Evolutionary conservation across 2,329 filamentous ascomycete genomes (phyloP).

Genomic region (Macrophomina tecta): DNA sequence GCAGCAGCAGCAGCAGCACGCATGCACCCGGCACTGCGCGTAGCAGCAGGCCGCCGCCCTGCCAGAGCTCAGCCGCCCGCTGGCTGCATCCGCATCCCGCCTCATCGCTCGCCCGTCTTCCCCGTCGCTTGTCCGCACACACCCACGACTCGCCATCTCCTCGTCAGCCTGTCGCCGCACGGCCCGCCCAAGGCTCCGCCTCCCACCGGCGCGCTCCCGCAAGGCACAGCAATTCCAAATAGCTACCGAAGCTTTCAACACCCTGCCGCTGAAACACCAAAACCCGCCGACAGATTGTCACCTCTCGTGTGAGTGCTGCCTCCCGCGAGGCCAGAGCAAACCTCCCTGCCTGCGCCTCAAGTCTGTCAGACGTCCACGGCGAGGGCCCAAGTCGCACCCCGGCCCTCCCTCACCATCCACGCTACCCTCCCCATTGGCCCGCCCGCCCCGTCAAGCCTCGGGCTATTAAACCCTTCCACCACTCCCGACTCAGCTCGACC

Average conservation of each 20-base stretch:
- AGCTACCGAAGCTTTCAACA: constrained; percentile 9
- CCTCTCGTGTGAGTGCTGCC: constrained; percentile 2
- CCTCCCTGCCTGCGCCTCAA: constrained; percentile 25
- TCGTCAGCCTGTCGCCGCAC: constrained; percentile 3
- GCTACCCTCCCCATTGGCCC: constrained; percentile 23
- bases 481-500: constrained; percentile 4
- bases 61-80: neutral
- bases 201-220: constrained; percentile 17
- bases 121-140: neutral
- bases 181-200: constrained; percentile 17
- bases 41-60: neutral
- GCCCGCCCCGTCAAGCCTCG: constrained; percentile 6
- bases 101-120: neutral
- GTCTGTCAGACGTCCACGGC: constrained; percentile 25
- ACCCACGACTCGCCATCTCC: constrained; percentile 4
- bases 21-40: neutral
- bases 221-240: constrained; percentile 25
- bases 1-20: neutral
- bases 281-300: constrained; percentile 21
- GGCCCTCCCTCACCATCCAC: neutral
- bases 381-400: constrained; percentile 8
- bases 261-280: constrained; percentile 23
- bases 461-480: constrained; percentile 24
- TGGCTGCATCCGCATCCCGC: neutral
- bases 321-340: neutral